Conservation (phyloP, 2,329 filamentous ascomycete genomes). For the Tolypocladium inflatum region DNA sequence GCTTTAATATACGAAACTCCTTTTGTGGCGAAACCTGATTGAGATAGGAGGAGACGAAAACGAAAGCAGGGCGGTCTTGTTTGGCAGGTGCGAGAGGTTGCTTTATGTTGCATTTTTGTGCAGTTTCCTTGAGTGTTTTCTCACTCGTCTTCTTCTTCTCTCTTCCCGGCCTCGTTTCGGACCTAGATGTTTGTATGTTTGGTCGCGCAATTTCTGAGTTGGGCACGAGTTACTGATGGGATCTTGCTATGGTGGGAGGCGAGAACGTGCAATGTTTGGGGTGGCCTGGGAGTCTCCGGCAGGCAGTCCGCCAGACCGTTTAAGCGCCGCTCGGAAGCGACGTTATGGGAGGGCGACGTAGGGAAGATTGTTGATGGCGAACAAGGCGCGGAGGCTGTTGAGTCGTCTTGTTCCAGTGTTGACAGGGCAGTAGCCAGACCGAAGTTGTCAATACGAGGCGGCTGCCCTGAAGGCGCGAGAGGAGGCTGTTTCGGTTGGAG, state of each 20-base stretch:
- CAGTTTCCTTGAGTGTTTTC: neutral
- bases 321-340: neutral
- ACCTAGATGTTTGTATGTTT: slow-evolving; percentile 3
- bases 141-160: neutral
- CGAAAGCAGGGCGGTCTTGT: neutral
- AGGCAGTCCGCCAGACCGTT: neutral
- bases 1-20: neutral
- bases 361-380: neutral
- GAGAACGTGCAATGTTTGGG: neutral
- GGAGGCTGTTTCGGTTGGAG: neutral
- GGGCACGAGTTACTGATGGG: neutral
- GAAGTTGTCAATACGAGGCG: neutral
- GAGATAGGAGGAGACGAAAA: neutral
- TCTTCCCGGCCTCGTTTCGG: neutral
- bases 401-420: neutral
- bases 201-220: neutral
- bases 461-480: neutral
- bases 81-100: neutral
- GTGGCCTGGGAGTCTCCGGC: neutral
- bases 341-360: neutral
- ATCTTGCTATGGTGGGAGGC: neutral
- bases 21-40: neutral
- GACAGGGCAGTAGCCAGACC: neutral
- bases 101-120: neutral
- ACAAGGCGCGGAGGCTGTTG: neutral